phyloP scores from a whole-genome alignment of 345 rosid genomes.

The Murraya koenigii region DNA sequence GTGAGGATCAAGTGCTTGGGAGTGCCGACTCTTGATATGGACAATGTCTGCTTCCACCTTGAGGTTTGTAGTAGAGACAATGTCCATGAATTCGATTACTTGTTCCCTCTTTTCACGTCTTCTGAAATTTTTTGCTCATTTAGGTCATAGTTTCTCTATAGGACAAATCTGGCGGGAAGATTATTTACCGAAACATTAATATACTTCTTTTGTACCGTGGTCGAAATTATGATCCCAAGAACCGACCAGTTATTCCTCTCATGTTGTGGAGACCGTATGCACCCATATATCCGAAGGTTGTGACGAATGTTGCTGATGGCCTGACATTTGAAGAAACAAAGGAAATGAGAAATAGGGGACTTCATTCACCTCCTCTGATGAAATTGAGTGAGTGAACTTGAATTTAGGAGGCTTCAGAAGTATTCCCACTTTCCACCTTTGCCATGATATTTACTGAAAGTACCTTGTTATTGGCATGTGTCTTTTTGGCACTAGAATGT shows the following conservation, averaged over 20 bases:
- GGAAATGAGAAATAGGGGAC: conserved; percentile 73
- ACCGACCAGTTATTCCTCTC: conserved; percentile 63
- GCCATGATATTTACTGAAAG: background rate
- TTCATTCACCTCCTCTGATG: conserved; percentile 52
- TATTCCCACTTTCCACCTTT: background rate
- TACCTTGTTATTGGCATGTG: background rate
- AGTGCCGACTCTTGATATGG: conserved; percentile 92
- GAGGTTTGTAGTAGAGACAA: conserved; percentile 45
- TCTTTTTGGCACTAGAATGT: background rate
- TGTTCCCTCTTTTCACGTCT: background rate
- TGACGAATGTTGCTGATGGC: conserved; percentile 71
- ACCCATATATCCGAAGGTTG: conserved; percentile 81
- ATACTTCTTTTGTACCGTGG: conserved; percentile 72
- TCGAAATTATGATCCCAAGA: conserved; percentile 68
- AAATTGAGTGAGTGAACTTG: conserved; percentile 63
- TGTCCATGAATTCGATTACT: background rate
- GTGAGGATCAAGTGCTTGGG: conserved; percentile 93
- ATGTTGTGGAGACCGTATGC: conserved; percentile 95
- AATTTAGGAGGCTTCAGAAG: background rate
- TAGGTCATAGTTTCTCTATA: conserved; percentile 31
- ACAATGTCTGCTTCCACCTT: conserved; percentile 77
- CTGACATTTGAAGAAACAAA: conserved; percentile 82
- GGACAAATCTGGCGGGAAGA: conserved; percentile 86
- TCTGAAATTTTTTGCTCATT: conserved; percentile 25
- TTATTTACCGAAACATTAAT: conserved; percentile 61